phyloP scores from a whole-genome alignment of 2,329 filamentous ascomycete genomes.

The Fusarium sp. region DNA sequence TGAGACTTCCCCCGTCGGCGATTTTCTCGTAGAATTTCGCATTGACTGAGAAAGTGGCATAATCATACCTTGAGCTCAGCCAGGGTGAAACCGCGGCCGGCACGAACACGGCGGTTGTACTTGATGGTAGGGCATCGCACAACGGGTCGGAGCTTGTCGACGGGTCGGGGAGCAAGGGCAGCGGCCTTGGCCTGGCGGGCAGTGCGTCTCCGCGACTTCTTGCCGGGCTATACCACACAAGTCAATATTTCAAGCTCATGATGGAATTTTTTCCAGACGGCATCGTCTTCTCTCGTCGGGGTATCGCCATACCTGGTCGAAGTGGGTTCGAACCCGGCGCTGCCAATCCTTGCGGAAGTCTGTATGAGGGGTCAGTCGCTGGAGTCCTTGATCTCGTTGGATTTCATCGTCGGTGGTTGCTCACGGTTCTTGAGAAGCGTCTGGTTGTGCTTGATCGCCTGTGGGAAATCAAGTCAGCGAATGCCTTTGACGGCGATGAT shows the following conservation, averaged over 20 bases:
- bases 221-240: slow-evolving; percentile 73
- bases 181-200: slow-evolving; percentile 95
- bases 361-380: slow-evolving; percentile 58
- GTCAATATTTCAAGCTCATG: slow-evolving; percentile 47
- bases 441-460: slow-evolving; percentile 99
- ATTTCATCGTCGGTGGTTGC: slow-evolving; percentile 50
- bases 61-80: slow-evolving; percentile 92
- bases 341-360: slow-evolving; percentile 99
- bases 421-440: slow-evolving; percentile 95
- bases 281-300: slow-evolving; percentile 20
- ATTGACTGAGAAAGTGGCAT: background rate
- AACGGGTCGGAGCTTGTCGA: slow-evolving; percentile 95
- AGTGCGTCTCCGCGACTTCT: slow-evolving; percentile 91
- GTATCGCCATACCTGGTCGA: slow-evolving; percentile 85
- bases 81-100: slow-evolving; percentile 97
- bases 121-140: slow-evolving; percentile 98
- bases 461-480: slow-evolving; percentile 46
- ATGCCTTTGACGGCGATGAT: slow-evolving; percentile 26
- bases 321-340: slow-evolving; percentile 97
- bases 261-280: slow-evolving; percentile 22
- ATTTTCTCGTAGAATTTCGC: background rate
- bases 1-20: background rate
- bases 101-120: slow-evolving; percentile 98
- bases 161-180: slow-evolving; percentile 91
- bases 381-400: slow-evolving; percentile 41